Conservation (phyloP, 2,329 filamentous ascomycete genomes). For the Aureobasidium subglaciale region DNA sequence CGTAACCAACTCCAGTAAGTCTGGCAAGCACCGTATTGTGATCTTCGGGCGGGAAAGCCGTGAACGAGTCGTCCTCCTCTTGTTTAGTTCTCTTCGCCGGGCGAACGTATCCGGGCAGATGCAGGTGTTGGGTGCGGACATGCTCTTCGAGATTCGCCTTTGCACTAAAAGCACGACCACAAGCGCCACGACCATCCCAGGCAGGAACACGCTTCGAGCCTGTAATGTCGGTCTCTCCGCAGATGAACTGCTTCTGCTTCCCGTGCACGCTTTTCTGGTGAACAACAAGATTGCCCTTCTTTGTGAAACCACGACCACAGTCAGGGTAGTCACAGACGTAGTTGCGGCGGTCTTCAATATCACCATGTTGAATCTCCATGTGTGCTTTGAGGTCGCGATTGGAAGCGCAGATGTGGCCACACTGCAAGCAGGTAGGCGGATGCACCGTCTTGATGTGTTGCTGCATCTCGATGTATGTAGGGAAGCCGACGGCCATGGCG, state of each 20-base stretch:
- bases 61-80: constrained; percentile 36
- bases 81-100: constrained; percentile 30
- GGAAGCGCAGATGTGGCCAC: constrained; percentile 60
- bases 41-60: constrained; percentile 16
- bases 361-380: constrained; percentile 64
- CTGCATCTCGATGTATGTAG: constrained; percentile 63
- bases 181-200: constrained; percentile 63
- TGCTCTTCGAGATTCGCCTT: constrained; percentile 79
- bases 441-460: constrained; percentile 68
- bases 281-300: constrained; percentile 71
- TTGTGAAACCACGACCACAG: constrained; percentile 73
- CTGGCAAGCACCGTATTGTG: constrained; percentile 22
- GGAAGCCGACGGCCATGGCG: constrained; percentile 44
- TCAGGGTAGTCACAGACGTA: constrained; percentile 59
- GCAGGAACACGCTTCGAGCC: constrained; percentile 47
- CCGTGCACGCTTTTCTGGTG: constrained; percentile 74
- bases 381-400: constrained; percentile 66
- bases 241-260: constrained; percentile 67
- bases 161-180: constrained; percentile 66
- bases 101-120: constrained; percentile 36
- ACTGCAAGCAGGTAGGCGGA: constrained; percentile 65
- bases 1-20: constrained; percentile 52
- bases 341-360: constrained; percentile 14
- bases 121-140: constrained; percentile 72
- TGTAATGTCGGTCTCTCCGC: constrained; percentile 62